Evolutionary conservation across 2,329 filamentous ascomycete species (phyloP), one percentile per base, ranked within the genome.

Genomic region (Chrysosporium keratinophilum): DNA sequence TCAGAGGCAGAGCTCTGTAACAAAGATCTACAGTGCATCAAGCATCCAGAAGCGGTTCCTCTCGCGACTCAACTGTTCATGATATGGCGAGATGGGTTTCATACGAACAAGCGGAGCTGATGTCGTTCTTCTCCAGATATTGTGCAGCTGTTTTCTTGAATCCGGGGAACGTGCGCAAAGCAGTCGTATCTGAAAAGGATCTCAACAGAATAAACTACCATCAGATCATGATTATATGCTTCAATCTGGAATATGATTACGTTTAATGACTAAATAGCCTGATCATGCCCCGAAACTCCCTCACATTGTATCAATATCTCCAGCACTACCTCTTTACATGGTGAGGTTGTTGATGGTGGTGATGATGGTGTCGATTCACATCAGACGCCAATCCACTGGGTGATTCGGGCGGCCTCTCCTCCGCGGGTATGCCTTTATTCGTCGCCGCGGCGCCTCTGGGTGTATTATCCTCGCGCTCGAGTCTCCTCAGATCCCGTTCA

Each of bases 401-500:
- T 2, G 49, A 34, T 23, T 51, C 50, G 9, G 34, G 12, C 3
- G 14, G 31, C 35, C 43, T 39, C 42, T 53, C 50, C 19, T 46
- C 42, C 3, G 42, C 42, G 1, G 42, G 50, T 7, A 46, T 47
- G 33, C 42, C 42, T 42, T 42, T 46, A 17, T 41, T 42, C 9
- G 11, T 14, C 15, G 42, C 50, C 12, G 7, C 19, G 14, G n/a
- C 20, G 19, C 50, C 41, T 12, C 33, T 53, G 11, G 42, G 42
- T 9, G 35, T 31, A 28, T 43, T 23, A 15, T 49, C 52, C 7
- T 54, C 52, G n/a, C 44, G 33, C 23, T 48, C 44, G 15, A 54
- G 52, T 39, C 52, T 44, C 46, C n/a, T 46, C 33, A 42, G 17
- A 4, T 48, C 51, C 9, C 14, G 19, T 23, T 40, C 50, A 14